Evolutionary conservation across 345 rosid genomes (phyloP).

Genomic region (Pugionium cornutum): DNA sequence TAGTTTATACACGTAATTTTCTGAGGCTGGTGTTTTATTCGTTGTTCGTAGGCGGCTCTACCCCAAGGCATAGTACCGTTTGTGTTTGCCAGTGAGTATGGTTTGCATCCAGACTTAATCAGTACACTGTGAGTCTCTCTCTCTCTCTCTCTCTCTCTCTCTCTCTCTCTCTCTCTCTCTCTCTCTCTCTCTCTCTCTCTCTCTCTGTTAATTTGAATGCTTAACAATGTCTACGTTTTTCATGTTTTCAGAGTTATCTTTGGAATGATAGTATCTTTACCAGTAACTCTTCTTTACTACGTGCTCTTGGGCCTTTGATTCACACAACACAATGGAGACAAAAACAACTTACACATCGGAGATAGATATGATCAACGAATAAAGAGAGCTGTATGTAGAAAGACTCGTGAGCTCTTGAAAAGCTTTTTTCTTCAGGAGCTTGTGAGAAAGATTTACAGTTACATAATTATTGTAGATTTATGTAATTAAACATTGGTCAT

Average conservation of each 20-base stretch:
- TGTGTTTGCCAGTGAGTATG: slow-evolving; percentile 80
- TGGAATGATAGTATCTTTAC: slow-evolving; percentile 79
- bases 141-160: background rate
- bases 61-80: slow-evolving; percentile 84
- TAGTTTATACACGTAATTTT: background rate
- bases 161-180: background rate
- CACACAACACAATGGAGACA: background rate
- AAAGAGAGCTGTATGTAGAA: slow-evolving; percentile 14
- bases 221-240: background rate
- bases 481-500: slow-evolving; percentile 9
- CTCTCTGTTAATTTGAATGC: background rate
- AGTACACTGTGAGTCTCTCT: slow-evolving; percentile 63
- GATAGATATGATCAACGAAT: slow-evolving; percentile 1
- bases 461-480: slow-evolving; percentile 13
- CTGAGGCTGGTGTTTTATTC: background rate
- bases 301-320: slow-evolving; percentile 55
- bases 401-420: slow-evolving; percentile 17
- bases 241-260: slow-evolving; percentile 67
- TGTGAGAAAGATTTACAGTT: slow-evolving; percentile 6
- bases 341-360: background rate
- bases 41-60: slow-evolving; percentile 63
- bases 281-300: slow-evolving; percentile 72
- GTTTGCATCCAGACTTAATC: slow-evolving; percentile 67
- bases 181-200: too few relatives aligned
- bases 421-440: slow-evolving; percentile 9